Evolutionary conservation across 1,139 yeast genomes (phyloP), one percentile per base, ranked within the genome.

Genomic region (Geotrichum cucujoidarum): DNA sequence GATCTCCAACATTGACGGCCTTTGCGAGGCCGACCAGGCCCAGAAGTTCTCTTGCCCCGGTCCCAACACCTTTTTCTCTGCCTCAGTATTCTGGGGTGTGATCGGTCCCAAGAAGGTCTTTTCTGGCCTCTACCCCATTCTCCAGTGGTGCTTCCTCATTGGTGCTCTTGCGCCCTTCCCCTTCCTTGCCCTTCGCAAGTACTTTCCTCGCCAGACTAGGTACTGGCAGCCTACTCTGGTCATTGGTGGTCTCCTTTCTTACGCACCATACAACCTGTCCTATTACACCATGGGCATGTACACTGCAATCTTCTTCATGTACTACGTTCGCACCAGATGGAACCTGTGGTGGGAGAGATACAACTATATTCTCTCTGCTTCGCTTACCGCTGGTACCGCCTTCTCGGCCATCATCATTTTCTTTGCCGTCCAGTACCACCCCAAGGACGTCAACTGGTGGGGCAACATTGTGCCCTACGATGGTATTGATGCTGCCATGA

Each of bases 311-410:
- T 55, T 61, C 24, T 73, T 71, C 60, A 72, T 70, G 53, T 71
- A 58, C 58, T 67, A 59, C 53, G 55, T 72, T 43, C 69, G 69
- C 55, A 64, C 63, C 48, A 62, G 61, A 53, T 46, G 42, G 39
- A 8, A 30, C 25, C 29, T 17, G 22, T 76, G 70, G 94, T 94
- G 49, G 89, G 80, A 58, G 83, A 74, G 53, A 94, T 85, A 70
- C 88, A 82, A 50, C 83, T 72, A 53, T 83, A 43, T 70, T 73
- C 64, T 64, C 69, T 56, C 60, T 61, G 50, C 60, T 67, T 58
- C 65, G 53, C 8, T 59, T 51, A 35, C 54, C 58, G 57, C 49
- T 33, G 55, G 55, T 60, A 70, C 51, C 57, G 49, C 76, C 78
- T 38, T 77, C 82, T 25, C 76, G 81, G 27, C 74, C 80, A 2